Conservation (phyloP, 202 grass and related monocot species). For the Setaria viridis region DNA sequence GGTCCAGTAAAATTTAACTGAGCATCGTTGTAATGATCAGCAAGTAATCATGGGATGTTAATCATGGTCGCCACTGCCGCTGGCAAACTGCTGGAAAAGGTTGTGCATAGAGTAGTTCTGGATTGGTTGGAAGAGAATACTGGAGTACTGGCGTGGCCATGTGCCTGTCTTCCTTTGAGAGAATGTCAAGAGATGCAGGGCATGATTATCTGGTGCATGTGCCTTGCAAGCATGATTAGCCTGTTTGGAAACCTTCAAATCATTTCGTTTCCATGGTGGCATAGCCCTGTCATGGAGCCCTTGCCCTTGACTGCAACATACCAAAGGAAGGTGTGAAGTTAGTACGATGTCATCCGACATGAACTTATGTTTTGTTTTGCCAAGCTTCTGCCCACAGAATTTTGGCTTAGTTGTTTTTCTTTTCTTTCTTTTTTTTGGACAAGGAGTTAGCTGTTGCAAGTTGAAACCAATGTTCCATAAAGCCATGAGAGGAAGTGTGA, state of each 20-base stretch:
- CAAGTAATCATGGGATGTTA: constrained; percentile 44
- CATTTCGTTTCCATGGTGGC: background rate
- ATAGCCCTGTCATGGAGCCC: background rate
- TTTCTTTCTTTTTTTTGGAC: background rate
- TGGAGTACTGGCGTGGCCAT: constrained; percentile 43
- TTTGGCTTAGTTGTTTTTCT: background rate
- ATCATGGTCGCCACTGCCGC: constrained; percentile 4
- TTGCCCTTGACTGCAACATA: background rate
- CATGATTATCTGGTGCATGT: background rate
- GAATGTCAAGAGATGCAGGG: constrained; percentile 21
- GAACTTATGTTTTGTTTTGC: background rate
- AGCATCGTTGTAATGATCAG: constrained; percentile 47
- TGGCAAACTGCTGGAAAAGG: constrained; percentile 16
- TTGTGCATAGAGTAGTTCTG: constrained; percentile 47
- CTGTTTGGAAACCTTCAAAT: constrained; percentile 34
- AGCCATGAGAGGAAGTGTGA: background rate
- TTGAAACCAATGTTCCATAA: background rate
- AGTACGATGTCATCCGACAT: background rate
- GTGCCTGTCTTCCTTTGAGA: constrained; percentile 56
- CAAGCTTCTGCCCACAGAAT: background rate
- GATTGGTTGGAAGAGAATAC: constrained; percentile 57
- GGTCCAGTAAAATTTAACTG: constrained; percentile 63
- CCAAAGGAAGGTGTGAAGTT: background rate
- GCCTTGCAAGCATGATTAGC: constrained; percentile 26
- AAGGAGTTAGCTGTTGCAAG: background rate